These are phyloP conservation scores for Serendipita vermifera DNA, from an alignment of 768 basidiomycete genomes.

Conservation along the genomic window DNA sequence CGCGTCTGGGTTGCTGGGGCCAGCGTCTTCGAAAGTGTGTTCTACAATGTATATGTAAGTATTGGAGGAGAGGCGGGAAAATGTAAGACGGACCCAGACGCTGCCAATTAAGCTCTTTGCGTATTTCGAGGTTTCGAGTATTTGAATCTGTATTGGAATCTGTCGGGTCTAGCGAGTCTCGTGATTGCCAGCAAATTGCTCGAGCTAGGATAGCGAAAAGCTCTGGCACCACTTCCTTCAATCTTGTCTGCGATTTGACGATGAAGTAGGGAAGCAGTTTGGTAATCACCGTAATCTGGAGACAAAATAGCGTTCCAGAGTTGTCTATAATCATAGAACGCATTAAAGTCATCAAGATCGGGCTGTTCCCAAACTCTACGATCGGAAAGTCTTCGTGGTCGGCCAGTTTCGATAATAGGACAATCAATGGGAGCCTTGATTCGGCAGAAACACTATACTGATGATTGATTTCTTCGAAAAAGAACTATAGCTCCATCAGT, in stretches of 20 bases:
- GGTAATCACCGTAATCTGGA: conserved; percentile 48
- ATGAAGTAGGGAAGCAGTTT: conserved; percentile 68
- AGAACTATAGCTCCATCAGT: conserved; percentile 34
- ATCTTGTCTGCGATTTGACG: conserved; percentile 40
- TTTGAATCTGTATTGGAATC: conserved; percentile 13
- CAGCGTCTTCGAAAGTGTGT: conserved; percentile 39
- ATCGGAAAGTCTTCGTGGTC: conserved; percentile 14
- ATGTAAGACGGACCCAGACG: conserved; percentile 28
- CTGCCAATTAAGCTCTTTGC: conserved; percentile 53
- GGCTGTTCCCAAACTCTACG: conserved; percentile 34
- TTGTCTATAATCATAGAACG: conserved; percentile 59
- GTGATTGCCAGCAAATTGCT: conserved; percentile 61
- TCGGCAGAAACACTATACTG: conserved; percentile 48
- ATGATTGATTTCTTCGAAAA: conserved; percentile 51
- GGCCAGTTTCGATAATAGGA: conserved; percentile 44
- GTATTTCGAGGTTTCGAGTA: conserved; percentile 22
- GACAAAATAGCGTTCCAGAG: conserved; percentile 55
- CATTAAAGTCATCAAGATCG: conserved; percentile 51
- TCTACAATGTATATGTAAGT: conserved; percentile 24
- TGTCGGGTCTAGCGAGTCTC: conserved; percentile 29
- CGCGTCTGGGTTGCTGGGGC: conserved; percentile 45
- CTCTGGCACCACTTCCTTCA: conserved; percentile 49
- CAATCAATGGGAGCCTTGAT: conserved; percentile 57
- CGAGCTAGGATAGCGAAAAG: conserved; percentile 57
- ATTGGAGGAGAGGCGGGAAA: not conserved